Evolutionary conservation across 1,139 yeast genomes (phyloP).

Genomic region (Taphrina communis): DNA sequence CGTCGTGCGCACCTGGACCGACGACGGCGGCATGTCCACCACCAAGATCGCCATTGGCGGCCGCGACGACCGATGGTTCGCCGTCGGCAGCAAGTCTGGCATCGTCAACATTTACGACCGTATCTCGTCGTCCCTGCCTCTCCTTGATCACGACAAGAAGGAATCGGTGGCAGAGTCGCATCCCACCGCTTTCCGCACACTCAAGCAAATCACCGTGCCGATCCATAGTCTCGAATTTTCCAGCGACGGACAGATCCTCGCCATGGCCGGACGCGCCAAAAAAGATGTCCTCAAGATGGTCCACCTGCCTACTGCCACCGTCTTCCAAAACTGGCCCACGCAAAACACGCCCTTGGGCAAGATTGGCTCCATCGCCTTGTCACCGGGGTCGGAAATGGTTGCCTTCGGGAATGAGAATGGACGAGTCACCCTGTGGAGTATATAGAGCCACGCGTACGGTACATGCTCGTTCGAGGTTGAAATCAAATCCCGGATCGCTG

Average conservation of each 20-base stretch:
- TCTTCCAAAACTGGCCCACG: constrained; percentile 96
- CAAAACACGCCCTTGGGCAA: constrained; percentile 94
- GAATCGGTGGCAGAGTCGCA: constrained; percentile 33
- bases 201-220: constrained; percentile 83
- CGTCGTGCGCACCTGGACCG: constrained; percentile 76
- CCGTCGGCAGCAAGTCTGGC: constrained; percentile 88
- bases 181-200: constrained; percentile 54
- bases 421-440: constrained; percentile 83
- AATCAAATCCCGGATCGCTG: too few species aligned
- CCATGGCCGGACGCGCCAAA: constrained; percentile 83
- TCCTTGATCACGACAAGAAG: too few species aligned
- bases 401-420: constrained; percentile 93
- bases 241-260: constrained; percentile 86
- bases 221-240: constrained; percentile 73
- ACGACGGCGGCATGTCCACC: constrained; percentile 83
- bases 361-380: constrained; percentile 81
- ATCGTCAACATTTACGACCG: constrained; percentile 86
- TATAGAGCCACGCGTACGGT: constrained; percentile 48
- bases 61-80: constrained; percentile 77
- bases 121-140: constrained; percentile 45
- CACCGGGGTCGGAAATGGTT: constrained; percentile 81
- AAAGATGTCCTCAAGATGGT: constrained; percentile 85
- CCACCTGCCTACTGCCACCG: constrained; percentile 86
- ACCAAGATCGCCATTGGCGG: constrained; percentile 83
- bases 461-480: too few species aligned